Base-by-base conservation (phyloP, 768 basidiomycete species). In the Suillus decipiens region DNA sequence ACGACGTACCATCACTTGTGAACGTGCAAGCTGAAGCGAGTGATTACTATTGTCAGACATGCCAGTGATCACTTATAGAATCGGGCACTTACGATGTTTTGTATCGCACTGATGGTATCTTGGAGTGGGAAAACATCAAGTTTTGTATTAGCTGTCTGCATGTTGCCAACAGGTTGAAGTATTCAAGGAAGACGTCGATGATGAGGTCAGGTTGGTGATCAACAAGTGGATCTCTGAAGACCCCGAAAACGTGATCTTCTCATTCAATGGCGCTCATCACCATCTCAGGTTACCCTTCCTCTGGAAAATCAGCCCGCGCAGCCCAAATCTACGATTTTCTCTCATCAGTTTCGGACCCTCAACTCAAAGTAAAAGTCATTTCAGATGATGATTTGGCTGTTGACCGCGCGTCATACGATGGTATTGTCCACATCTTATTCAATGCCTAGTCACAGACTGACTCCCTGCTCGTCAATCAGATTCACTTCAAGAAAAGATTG, bases 241-340 rank as follows among this genome's bases (percentile, higher is more conserved):
- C 11, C 36, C 39, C 41, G 41, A 42, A 9, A 42, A 42, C 3
- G 41, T 42, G 41, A 43, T 43, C 42, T 43, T 43, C 47, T 33
- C n/a, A 9, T 33, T 12, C 7, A 51, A 97, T 98, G 96, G 94
- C 96, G n/a, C 82, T 97, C 47, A 80, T 99, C 67, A 96, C 95
- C 2, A 80, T 99, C 45, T 84, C 91, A 34, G 96, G 96, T 17
- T 96, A 83, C 77, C 96, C 96, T 0, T 88, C 82, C 67, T 89
- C 90, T 47, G 96, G 96, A 61, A 99, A 99, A 77, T 84, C 92
- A 1, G 79, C 73, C n/a, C 79, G 95, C 41, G 90, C 89, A 2
- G 64, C 72, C 0, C 86, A 95, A 72, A 81, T 99, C 54, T 79
- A 60, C 69, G 71, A 6, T 80, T 84, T 68, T 80, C 98, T 56